Evolutionary conservation across 2,329 filamentous ascomycete genomes (phyloP).

Genomic region (Trichoderma semiorbis): DNA sequence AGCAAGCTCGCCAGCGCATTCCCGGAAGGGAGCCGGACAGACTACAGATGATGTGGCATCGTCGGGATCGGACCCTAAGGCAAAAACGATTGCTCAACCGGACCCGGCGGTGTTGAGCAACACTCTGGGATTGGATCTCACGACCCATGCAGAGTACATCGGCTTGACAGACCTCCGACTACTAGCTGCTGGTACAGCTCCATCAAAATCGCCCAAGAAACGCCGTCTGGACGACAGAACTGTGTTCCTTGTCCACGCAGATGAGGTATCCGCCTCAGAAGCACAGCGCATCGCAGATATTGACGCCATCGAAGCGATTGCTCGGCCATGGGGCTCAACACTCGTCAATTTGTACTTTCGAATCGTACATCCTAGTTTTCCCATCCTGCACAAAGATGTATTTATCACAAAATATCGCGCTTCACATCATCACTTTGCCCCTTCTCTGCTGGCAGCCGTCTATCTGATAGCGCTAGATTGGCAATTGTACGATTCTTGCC

Average conservation of each 20-base stretch:
- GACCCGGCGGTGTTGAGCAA: background rate
- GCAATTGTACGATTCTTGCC: background rate
- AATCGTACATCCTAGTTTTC: background rate
- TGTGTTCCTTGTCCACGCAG: background rate
- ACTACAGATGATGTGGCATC: background rate
- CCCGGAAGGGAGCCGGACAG: background rate
- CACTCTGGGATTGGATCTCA: background rate
- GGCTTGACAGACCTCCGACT: background rate
- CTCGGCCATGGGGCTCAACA: background rate
- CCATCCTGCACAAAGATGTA: background rate
- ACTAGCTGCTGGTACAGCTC: background rate
- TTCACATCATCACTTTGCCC: background rate
- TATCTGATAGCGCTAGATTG: background rate
- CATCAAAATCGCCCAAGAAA: background rate
- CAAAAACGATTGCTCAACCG: background rate
- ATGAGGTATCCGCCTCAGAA: background rate
- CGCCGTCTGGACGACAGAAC: background rate
- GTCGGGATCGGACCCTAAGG: background rate
- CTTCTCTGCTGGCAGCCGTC: background rate
- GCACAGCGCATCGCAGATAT: background rate
- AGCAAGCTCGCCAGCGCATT: background rate
- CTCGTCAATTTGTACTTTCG: background rate
- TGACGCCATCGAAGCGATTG: background rate
- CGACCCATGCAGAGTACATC: background rate
- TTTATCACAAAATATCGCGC: background rate